Evolutionary conservation across 495 filamentous ascomycete genomes (phyloP).

Genomic region (Lasiosphaeriaceae sp.): DNA sequence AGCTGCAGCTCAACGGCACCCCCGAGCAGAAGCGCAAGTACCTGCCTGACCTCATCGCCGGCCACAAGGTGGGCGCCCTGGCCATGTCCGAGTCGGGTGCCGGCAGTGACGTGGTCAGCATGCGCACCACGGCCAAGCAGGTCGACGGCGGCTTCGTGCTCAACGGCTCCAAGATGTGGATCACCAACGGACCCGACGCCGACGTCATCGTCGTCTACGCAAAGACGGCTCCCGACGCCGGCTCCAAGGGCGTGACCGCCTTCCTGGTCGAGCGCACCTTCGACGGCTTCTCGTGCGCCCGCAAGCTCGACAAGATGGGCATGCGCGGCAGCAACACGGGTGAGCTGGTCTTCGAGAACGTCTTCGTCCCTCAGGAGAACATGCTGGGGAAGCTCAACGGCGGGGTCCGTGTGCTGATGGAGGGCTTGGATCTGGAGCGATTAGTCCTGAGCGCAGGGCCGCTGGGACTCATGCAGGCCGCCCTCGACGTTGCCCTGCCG

Average conservation of each 20-base stretch:
- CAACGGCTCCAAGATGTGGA: constrained; percentile 99
- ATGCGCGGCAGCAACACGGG: constrained; percentile 98
- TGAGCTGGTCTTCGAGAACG: constrained; percentile 86
- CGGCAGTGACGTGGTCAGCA: constrained; percentile 90
- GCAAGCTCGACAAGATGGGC: constrained; percentile 96
- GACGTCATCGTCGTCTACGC: constrained; percentile 89
- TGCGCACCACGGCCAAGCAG: constrained; percentile 78
- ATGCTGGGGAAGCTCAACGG: constrained; percentile 74
- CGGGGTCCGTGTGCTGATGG: constrained; percentile 91
- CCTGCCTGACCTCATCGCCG: constrained; percentile 78
- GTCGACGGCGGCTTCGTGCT: constrained; percentile 84
- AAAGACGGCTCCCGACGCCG: constrained; percentile 79
- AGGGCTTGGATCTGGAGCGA: constrained; percentile 89
- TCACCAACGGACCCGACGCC: constrained; percentile 96
- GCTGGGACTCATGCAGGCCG: constrained; percentile 90
- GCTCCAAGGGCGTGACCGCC: constrained; percentile 89
- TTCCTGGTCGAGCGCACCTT: constrained; percentile 74
- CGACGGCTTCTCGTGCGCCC: constrained; percentile 76
- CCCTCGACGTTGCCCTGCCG: constrained; percentile 80
- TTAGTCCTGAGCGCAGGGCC: constrained; percentile 91
- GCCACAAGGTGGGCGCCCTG: constrained; percentile 79
- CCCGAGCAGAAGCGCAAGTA: constrained; percentile 72
- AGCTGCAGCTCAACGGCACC: constrained; percentile 87
- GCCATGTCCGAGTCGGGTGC: constrained; percentile 94
- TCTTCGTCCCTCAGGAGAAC: constrained; percentile 83